These are phyloP conservation scores for Trichoderma pleuroti DNA, from an alignment of 2,329 filamentous ascomycete genomes.

Conservation along the genomic window DNA sequence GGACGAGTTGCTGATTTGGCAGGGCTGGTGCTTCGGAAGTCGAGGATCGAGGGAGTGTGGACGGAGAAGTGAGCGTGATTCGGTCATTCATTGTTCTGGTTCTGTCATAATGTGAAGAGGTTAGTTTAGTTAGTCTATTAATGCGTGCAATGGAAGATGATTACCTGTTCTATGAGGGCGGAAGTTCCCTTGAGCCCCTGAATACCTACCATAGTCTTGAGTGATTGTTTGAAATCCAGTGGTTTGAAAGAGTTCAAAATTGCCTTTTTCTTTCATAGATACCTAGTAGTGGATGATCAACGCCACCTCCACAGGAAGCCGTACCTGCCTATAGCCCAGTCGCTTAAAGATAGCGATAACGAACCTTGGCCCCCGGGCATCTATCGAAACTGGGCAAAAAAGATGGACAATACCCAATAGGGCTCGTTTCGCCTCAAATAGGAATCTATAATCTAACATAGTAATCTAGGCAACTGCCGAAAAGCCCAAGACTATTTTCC, in stretches of 20 bases:
- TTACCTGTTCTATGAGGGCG: neutral
- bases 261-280: neutral
- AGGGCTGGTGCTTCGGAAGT: conserved; percentile 28
- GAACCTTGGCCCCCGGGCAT: too few relatives aligned
- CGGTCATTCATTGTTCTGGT: neutral
- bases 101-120: neutral
- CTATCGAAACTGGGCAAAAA: neutral
- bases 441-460: neutral
- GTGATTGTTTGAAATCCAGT: neutral
- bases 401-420: neutral
- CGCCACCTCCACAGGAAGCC: neutral
- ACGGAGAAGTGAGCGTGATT: neutral
- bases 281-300: too few relatives aligned
- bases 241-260: neutral
- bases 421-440: neutral
- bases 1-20: conserved; percentile 35
- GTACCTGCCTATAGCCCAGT: too few relatives aligned
- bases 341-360: neutral
- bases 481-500: neutral
- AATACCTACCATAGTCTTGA: neutral
- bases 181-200: neutral
- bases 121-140: neutral
- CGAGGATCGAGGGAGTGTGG: conserved; percentile 25
- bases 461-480: neutral
- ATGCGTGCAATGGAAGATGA: neutral